A percentile compares a stretch with the other conserved stretches of the same genome.
Evolutionary conservation across 352 stramenopile species (phyloP).

Genomic region (Phytophthora hybrid): DNA sequence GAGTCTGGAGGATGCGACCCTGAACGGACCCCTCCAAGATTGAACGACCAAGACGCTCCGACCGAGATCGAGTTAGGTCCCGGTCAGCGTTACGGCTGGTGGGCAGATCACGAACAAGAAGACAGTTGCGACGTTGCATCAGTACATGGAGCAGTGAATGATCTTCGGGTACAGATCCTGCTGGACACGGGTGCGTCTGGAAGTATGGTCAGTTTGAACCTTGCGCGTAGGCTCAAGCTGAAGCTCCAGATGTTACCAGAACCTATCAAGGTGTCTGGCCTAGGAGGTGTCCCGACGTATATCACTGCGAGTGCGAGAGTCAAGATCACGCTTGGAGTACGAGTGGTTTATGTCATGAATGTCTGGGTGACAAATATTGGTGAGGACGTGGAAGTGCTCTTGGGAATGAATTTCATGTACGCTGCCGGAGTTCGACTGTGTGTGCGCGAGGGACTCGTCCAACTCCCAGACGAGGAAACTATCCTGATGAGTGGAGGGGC

Average conservation of each 20-base stretch:
- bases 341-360: neutral
- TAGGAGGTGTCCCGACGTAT: slow-evolving; percentile 1
- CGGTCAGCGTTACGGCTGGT: neutral
- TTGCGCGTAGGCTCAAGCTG: slow-evolving; percentile 10
- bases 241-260: neutral
- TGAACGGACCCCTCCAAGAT: neutral
- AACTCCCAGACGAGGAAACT: slow-evolving; percentile 9
- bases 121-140: neutral
- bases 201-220: slow-evolving; percentile 4
- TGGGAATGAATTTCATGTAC: slow-evolving; percentile 46
- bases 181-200: neutral
- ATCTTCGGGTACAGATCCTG: neutral
- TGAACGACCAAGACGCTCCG: neutral
- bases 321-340: neutral
- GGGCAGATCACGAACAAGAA: neutral
- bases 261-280: neutral
- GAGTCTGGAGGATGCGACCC: neutral
- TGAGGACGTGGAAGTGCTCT: slow-evolving; percentile 26
- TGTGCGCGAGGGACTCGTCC: neutral
- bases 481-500: neutral
- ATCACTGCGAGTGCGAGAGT: neutral
- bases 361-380: slow-evolving; percentile 35
- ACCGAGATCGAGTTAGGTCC: neutral
- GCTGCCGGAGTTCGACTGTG: slow-evolving; percentile 22
- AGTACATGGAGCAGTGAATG: neutral